Conservation (phyloP, 495 filamentous ascomycete genomes). For the Xylaria grammica region DNA sequence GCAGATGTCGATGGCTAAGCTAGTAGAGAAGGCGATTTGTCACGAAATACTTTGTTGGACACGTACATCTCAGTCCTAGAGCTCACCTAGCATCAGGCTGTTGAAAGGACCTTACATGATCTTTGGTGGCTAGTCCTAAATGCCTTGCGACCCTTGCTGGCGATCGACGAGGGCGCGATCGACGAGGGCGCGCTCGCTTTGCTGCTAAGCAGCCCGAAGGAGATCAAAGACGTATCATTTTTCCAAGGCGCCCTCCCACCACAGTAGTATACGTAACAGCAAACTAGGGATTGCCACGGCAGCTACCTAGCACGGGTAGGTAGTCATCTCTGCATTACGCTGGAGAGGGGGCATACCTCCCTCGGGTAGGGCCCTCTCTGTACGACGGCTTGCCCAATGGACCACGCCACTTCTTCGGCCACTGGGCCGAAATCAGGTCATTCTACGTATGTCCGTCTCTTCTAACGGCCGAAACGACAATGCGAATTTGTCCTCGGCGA, state of each 20-base stretch:
- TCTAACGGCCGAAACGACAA: constrained; percentile 28
- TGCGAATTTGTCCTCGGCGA: constrained; percentile 11
- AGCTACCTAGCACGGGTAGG: constrained; percentile 10
- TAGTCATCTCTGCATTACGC: constrained; percentile 15
- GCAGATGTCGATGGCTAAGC: constrained; percentile 8
- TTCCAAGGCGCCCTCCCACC: constrained; percentile 9
- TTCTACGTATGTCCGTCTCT: constrained; percentile 15
- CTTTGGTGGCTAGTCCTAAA: not conserved
- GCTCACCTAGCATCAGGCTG: not conserved
- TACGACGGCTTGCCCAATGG: constrained; percentile 14
- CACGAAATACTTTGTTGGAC: not conserved
- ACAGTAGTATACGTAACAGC: not conserved
- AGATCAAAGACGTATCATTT: not conserved
- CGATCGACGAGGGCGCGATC: constrained; percentile 16
- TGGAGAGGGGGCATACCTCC: constrained; percentile 10
- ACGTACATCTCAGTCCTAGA: not conserved
- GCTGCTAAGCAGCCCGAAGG: constrained; percentile 15
- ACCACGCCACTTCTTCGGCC: constrained; percentile 26
- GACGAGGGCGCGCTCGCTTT: constrained; percentile 16
- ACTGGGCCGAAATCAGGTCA: constrained; percentile 25
- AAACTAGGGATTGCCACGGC: constrained; percentile 1
- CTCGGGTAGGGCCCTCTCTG: constrained; percentile 25
- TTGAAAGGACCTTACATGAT: constrained; percentile 15
- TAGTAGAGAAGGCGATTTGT: not conserved
- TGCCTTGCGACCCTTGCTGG: constrained; percentile 11